These are phyloP conservation scores for Aspergillus fumigatiaffinis DNA, from an alignment of 2,329 filamentous ascomycete genomes.

Conservation along the genomic window DNA sequence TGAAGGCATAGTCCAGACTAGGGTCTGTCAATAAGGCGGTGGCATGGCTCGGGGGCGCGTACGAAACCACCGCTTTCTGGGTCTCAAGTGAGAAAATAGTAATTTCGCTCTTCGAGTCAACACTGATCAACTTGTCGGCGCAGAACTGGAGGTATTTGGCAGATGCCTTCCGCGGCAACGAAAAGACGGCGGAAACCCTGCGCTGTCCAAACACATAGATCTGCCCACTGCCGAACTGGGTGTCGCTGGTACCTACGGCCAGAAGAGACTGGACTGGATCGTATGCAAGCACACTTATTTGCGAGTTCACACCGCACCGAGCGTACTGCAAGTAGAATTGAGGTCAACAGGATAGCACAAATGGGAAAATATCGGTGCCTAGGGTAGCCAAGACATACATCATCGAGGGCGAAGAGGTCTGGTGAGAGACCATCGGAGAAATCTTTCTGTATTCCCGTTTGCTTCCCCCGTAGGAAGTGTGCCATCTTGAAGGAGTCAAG, in stretches of 20 bases:
- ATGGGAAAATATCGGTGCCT: conserved; percentile 21
- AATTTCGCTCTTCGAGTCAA: conserved; percentile 83
- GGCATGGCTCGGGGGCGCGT: conserved; percentile 73
- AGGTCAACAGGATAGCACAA: conserved; percentile 1
- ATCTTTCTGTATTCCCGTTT: conserved; percentile 88
- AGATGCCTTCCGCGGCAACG: conserved; percentile 67
- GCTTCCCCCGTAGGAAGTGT: conserved; percentile 84
- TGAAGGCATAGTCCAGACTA: conserved; percentile 86
- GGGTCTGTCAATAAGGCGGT: conserved; percentile 76
- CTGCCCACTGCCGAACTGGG: conserved; percentile 77
- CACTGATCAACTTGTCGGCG: conserved; percentile 75
- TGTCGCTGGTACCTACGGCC: conserved; percentile 85
- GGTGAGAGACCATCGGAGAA: conserved; percentile 76
- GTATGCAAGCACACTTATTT: conserved; percentile 75
- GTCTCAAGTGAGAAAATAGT: conserved; percentile 76
- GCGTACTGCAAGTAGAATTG: conserved; percentile 47
- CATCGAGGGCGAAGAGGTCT: conserved; percentile 76
- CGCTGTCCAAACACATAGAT: conserved; percentile 85
- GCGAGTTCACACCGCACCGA: conserved; percentile 77
- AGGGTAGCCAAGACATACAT: conserved; percentile 50
- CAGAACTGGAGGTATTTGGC: conserved; percentile 78
- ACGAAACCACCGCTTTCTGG: conserved; percentile 62
- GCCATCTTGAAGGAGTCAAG: conserved; percentile 57
- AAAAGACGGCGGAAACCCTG: conserved; percentile 72
- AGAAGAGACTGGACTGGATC: conserved; percentile 91